Evolutionary conservation across 306 rosid genomes (phyloP).

Genomic region (Cicer cuneatum): DNA sequence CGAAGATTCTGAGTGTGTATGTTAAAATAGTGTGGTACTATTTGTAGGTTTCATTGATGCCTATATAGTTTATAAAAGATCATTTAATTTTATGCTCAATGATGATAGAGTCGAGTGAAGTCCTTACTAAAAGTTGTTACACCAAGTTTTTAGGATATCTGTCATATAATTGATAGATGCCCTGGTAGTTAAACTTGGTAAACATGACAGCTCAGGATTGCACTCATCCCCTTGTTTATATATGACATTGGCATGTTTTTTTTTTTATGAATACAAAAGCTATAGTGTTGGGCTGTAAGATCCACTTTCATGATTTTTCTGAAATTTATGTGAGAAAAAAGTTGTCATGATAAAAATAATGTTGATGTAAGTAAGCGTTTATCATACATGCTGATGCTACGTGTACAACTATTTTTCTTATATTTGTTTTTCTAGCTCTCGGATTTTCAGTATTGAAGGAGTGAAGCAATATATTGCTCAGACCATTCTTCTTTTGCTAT

Average conservation of each 20-base stretch:
- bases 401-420: background rate
- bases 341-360: constrained; percentile 11
- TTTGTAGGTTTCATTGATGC: constrained; percentile 11
- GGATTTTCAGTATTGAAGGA: constrained; percentile 23
- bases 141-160: constrained; percentile 12
- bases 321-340: constrained; percentile 7
- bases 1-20: constrained; percentile 14
- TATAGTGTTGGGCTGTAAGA: background rate
- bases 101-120: constrained; percentile 27
- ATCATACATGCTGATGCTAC: background rate
- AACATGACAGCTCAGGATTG: background rate
- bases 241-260: background rate
- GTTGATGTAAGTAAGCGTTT: constrained; percentile 7
- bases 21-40: background rate
- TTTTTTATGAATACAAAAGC: constrained; percentile 13
- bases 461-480: background rate
- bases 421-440: background rate
- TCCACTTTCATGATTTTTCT: constrained; percentile 6
- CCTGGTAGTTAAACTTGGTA: constrained; percentile 5
- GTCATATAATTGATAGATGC: constrained; percentile 20
- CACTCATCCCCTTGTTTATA: background rate
- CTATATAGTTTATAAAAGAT: constrained; percentile 7
- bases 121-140: constrained; percentile 11
- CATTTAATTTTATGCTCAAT: constrained; percentile 18
- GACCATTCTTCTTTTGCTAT: background rate